Conservation (phyloP, 164 flowering plant species). For the Vitis rotundifolia region DNA sequence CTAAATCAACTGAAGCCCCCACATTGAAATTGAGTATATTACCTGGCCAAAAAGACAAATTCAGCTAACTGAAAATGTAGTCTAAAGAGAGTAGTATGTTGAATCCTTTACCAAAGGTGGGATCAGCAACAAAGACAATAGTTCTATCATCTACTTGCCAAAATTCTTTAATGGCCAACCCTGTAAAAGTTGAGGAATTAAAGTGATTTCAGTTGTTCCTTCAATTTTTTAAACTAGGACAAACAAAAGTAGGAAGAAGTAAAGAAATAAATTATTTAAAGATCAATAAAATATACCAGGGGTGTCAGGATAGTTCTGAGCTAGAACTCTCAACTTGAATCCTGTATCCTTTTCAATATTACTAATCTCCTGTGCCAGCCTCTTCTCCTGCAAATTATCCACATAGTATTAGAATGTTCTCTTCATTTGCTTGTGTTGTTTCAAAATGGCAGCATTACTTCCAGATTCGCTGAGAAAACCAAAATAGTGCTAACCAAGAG, state of each 20-base stretch:
- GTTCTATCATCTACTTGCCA: slow-evolving; percentile 98
- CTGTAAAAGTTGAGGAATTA: slow-evolving; percentile 36
- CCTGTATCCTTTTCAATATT: slow-evolving; percentile 86
- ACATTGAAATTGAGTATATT: slow-evolving; percentile 92
- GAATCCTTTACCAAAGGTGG: slow-evolving; percentile 74
- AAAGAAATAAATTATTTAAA: background rate
- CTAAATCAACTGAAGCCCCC: slow-evolving; percentile 81
- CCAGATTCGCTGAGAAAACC: background rate
- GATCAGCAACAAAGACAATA: slow-evolving; percentile 95
- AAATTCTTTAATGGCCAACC: slow-evolving; percentile 85
- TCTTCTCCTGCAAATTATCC: slow-evolving; percentile 58
- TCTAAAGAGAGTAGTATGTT: slow-evolving; percentile 2
- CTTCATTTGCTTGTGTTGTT: background rate
- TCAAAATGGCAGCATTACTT: background rate
- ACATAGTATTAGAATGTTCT: slow-evolving; percentile 1
- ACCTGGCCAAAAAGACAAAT: slow-evolving; percentile 40
- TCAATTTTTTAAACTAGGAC: background rate
- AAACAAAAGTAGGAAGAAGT: background rate
- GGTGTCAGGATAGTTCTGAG: slow-evolving; percentile 98
- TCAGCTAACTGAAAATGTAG: background rate
- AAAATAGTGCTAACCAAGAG: background rate
- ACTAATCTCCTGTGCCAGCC: slow-evolving; percentile 70
- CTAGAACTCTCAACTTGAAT: slow-evolving; percentile 84
- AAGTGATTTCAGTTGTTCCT: background rate
- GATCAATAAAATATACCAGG: slow-evolving; percentile 51